Conservation (phyloP, 257 asterid species). For the Przewalskia tangutica region DNA sequence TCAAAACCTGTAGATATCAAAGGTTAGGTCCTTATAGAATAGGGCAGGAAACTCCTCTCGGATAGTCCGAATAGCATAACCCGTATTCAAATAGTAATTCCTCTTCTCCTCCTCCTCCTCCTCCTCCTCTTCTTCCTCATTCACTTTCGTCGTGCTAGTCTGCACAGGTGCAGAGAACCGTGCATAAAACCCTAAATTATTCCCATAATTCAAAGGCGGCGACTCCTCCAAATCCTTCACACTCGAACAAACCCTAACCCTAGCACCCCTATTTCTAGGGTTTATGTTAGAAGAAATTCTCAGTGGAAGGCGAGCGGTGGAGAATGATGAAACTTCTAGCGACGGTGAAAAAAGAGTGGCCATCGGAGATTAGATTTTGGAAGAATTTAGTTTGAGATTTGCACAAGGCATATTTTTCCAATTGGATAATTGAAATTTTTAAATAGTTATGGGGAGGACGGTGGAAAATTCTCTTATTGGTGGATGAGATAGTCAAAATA, state of each 20-base stretch:
- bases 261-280: slow-evolving; percentile 11
- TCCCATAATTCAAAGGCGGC: slow-evolving; percentile 30
- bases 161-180: slow-evolving; percentile 33
- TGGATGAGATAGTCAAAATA: neutral
- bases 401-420: neutral
- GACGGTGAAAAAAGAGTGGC: slow-evolving; percentile 21
- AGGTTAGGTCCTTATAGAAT: slow-evolving; percentile 62
- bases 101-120: slow-evolving; percentile 71
- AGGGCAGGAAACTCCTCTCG: slow-evolving; percentile 84
- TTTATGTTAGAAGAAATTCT: neutral
- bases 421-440: slow-evolving; percentile 10
- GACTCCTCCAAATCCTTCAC: slow-evolving; percentile 51
- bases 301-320: slow-evolving; percentile 7
- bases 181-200: slow-evolving; percentile 33
- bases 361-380: slow-evolving; percentile 14
- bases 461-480: slow-evolving; percentile 5
- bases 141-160: slow-evolving; percentile 28
- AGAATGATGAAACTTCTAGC: slow-evolving; percentile 20
- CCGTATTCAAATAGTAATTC: slow-evolving; percentile 72
- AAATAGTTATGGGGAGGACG: neutral
- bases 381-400: neutral
- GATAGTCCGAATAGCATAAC: slow-evolving; percentile 81
- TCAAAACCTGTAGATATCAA: slow-evolving; percentile 74
- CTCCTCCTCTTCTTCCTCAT: slow-evolving; percentile 32
- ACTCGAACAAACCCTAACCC: slow-evolving; percentile 34